Percentiles rank a stretch among this genome's conserved stretches.
phyloP scores from a whole-genome alignment of 345 rosid genomes.

The Euclidium syriacum region DNA sequence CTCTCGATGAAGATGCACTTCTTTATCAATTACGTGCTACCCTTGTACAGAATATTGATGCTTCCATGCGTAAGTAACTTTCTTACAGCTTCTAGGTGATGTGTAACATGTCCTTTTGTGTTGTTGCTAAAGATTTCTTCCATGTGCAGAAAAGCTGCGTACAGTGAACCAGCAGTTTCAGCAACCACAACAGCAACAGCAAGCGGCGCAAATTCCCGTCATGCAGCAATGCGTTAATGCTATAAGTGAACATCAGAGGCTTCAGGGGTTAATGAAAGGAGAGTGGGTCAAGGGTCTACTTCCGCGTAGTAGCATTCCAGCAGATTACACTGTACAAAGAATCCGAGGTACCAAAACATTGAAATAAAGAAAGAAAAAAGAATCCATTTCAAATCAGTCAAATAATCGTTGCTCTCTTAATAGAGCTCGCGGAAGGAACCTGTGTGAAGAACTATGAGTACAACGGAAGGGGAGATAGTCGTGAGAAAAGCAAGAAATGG shows the following conservation, averaged over 20 bases:
- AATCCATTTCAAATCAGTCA: background rate
- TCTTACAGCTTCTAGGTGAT: background rate
- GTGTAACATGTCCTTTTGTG: background rate
- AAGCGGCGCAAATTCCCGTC: constrained; percentile 54
- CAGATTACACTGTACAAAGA: constrained; percentile 70
- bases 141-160: constrained; percentile 52
- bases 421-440: constrained; percentile 94
- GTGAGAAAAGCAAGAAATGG: constrained; percentile 72
- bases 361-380: background rate
- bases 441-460: constrained; percentile 89
- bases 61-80: constrained; percentile 51
- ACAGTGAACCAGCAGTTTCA: constrained; percentile 34
- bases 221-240: constrained; percentile 91
- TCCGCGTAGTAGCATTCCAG: constrained; percentile 66
- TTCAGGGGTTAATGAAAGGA: constrained; percentile 80
- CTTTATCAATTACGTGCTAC: constrained; percentile 74
- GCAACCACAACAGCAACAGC: constrained; percentile 56
- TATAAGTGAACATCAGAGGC: constrained; percentile 88
- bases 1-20: constrained; percentile 77
- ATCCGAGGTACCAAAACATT: constrained; percentile 51
- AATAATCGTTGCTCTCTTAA: background rate
- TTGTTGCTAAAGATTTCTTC: background rate
- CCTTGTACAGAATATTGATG: constrained; percentile 74
- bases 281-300: constrained; percentile 91
- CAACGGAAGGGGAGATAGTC: constrained; percentile 58